A percentile compares a stretch with the other conserved stretches of the same genome.
Conservation (phyloP, 495 filamentous ascomycete species). For the Lophiotrema nucula region DNA sequence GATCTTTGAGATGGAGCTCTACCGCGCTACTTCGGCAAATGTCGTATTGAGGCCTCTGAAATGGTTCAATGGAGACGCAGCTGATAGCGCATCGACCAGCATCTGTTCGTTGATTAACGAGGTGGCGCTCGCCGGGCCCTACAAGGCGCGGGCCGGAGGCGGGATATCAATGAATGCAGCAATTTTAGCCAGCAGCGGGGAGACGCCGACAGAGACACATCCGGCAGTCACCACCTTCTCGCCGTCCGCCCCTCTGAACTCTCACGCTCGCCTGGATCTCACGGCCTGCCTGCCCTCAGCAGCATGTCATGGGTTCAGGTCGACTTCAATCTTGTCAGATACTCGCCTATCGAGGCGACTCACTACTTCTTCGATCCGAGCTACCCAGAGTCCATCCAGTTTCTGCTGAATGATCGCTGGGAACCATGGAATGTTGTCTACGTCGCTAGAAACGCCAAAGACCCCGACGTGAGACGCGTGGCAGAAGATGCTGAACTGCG, state of each 20-base stretch:
- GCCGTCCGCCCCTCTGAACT: not conserved
- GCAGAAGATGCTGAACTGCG: constrained; percentile 18
- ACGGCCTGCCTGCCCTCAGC: not conserved
- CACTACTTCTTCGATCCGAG: constrained; percentile 26
- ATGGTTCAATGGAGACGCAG: too few species aligned
- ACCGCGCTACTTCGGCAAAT: too few species aligned
- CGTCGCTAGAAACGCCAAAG: constrained; percentile 4
- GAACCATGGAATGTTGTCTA: constrained; percentile 18
- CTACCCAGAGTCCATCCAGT: constrained; percentile 18
- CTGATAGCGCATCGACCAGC: too few species aligned
- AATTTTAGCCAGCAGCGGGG: not conserved
- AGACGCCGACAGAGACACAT: not conserved
- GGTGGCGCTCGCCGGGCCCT: not conserved
- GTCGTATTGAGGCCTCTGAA: too few species aligned
- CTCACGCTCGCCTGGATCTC: constrained; percentile 2
- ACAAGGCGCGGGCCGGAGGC: not conserved
- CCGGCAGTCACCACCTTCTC: not conserved
- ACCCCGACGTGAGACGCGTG: constrained; percentile 13
- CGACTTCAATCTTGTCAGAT: constrained; percentile 15
- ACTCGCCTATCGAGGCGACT: constrained; percentile 20
- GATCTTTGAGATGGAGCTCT: too few species aligned
- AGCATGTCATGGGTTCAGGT: constrained; percentile 26
- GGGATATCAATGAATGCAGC: not conserved
- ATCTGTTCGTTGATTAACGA: too few species aligned
- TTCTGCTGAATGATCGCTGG: constrained; percentile 22